Evolutionary conservation across 148 eudicot genomes (phyloP).

Genomic region (Beta vulgaris): DNA sequence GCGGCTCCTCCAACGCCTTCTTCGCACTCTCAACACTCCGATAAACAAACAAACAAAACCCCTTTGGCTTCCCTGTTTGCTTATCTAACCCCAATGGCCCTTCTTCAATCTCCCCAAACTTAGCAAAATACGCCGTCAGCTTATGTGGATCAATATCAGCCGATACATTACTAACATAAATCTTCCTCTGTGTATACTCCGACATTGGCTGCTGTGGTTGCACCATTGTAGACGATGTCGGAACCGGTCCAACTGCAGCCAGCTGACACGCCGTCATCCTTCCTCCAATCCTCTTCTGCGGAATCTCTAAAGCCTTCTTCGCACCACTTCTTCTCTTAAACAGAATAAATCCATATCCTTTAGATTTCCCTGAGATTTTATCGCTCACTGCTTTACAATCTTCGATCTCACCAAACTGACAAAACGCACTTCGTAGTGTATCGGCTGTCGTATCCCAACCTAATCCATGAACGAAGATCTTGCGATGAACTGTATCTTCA

Average conservation of each 20-base stretch:
- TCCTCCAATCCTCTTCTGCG: constrained; percentile 81
- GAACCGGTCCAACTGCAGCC: constrained; percentile 81
- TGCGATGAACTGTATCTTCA: constrained; percentile 69
- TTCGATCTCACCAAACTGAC: constrained; percentile 75
- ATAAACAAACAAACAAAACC: constrained; percentile 84
- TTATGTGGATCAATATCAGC: constrained; percentile 69
- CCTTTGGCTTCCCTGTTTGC: constrained; percentile 79
- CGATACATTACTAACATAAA: constrained; percentile 81
- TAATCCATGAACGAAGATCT: constrained; percentile 88
- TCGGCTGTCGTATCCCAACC: constrained; percentile 89
- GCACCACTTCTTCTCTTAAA: constrained; percentile 71
- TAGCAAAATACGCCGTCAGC: constrained; percentile 50
- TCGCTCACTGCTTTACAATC: constrained; percentile 82
- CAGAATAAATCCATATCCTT: constrained; percentile 82
- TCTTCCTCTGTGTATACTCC: constrained; percentile 90
- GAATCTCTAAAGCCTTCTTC: constrained; percentile 53
- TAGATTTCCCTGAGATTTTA: constrained; percentile 70
- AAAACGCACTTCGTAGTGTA: constrained; percentile 44
- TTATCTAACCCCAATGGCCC: constrained; percentile 92
- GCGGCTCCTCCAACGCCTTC: constrained; percentile 87
- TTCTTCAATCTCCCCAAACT: constrained; percentile 91
- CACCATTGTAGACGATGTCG: constrained; percentile 25
- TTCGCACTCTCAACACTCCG: constrained; percentile 59
- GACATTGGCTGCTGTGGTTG: constrained; percentile 36
- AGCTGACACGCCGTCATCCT: constrained; percentile 80